Conservation (phyloP, 2,329 filamentous ascomycete species). For the Pseudocercospora fuligena region DNA sequence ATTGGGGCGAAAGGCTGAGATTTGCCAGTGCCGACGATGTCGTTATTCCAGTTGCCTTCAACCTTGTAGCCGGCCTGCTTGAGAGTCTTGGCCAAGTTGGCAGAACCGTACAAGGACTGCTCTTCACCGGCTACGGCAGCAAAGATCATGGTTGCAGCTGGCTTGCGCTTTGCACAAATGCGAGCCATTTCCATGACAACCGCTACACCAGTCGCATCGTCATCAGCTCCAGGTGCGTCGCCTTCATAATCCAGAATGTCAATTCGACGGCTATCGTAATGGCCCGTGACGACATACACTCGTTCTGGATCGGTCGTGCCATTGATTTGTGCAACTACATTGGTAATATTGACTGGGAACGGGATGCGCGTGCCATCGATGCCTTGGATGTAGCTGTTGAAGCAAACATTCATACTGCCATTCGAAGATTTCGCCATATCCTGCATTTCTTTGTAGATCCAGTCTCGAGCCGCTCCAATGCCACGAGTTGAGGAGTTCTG, state of each 20-base stretch:
- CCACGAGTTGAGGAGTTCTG: constrained; percentile 58
- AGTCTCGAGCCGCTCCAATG: constrained; percentile 62
- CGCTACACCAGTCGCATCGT: constrained; percentile 62
- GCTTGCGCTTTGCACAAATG: constrained; percentile 54
- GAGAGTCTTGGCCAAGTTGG: constrained; percentile 58
- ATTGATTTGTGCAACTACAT: constrained; percentile 58
- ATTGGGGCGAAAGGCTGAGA: constrained; percentile 47
- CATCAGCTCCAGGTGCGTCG: constrained; percentile 62
- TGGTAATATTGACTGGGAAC: constrained; percentile 59
- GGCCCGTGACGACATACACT: constrained; percentile 60
- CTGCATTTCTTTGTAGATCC: constrained; percentile 59
- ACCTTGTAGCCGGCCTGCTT: constrained; percentile 59
- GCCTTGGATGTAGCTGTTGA: constrained; percentile 58
- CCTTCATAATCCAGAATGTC: constrained; percentile 57
- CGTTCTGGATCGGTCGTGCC: constrained; percentile 55
- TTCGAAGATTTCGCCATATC: constrained; percentile 54
- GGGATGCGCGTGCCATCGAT: constrained; percentile 52
- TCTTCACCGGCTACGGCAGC: constrained; percentile 64
- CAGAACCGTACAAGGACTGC: constrained; percentile 59
- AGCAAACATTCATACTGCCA: constrained; percentile 57
- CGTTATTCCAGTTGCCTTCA: constrained; percentile 63
- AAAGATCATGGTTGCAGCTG: constrained; percentile 59
- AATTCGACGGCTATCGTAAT: constrained; percentile 60
- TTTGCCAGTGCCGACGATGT: constrained; percentile 58
- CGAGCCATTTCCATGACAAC: constrained; percentile 62